phyloP scores from a whole-genome alignment of 768 basidiomycete species.

The Hortiboletus flavorubellus region DNA sequence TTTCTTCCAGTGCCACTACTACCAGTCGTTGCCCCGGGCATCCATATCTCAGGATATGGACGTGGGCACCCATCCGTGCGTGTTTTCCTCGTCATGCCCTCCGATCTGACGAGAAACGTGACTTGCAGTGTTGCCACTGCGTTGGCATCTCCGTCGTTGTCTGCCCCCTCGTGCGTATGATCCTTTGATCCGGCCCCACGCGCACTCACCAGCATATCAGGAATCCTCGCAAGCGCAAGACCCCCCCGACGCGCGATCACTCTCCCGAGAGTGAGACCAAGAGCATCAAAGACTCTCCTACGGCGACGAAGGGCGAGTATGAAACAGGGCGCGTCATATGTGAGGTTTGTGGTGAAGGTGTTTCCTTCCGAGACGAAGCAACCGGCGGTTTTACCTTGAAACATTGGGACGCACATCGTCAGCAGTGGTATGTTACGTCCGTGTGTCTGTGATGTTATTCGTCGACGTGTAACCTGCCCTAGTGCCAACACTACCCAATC shows the following conservation, averaged over 20 bases:
- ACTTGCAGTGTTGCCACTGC: constrained; percentile 12
- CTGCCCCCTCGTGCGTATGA: constrained; percentile 19
- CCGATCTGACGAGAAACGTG: constrained; percentile 17
- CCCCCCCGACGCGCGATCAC: constrained; percentile 25
- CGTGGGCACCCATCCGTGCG: constrained; percentile 18
- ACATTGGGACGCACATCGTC: constrained; percentile 67
- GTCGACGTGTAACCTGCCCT: constrained; percentile 5
- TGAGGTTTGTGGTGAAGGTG: constrained; percentile 55
- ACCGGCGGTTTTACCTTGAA: constrained; percentile 62
- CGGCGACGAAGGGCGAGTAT: constrained; percentile 49
- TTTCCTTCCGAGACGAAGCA: constrained; percentile 65
- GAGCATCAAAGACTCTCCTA: constrained; percentile 6
- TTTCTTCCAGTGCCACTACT: constrained; percentile 2
- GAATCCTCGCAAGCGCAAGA: constrained; percentile 41
- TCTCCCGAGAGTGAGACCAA: constrained; percentile 15
- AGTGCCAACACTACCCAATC: constrained; percentile 33
- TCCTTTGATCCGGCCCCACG: constrained; percentile 18
- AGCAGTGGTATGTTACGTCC: constrained; percentile 47
- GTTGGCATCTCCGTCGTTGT: constrained; percentile 13
- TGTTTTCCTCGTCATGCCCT: not conserved
- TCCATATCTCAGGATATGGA: constrained; percentile 20
- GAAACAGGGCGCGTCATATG: constrained; percentile 64
- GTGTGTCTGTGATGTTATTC: constrained; percentile 1
- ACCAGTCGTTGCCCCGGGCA: constrained; percentile 1
- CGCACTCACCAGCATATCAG: constrained; percentile 20